Conservation (phyloP, 75 land plant species). For the Adiantum capillusveneris region DNA sequence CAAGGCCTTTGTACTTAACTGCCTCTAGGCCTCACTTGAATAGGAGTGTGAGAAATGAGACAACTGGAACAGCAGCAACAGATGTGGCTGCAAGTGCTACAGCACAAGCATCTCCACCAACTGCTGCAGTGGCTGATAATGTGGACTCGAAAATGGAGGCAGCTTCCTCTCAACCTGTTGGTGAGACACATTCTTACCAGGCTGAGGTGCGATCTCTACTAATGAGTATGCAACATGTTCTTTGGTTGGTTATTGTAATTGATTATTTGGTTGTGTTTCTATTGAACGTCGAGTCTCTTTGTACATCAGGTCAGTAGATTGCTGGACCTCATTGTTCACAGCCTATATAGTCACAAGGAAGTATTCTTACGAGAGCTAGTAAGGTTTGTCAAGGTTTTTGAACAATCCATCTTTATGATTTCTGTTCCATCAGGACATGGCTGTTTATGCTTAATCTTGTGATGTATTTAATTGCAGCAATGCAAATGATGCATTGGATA, state of each 20-base stretch:
- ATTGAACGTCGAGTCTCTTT: neutral
- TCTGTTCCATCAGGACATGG: neutral
- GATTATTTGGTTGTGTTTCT: neutral
- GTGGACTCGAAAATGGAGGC: neutral
- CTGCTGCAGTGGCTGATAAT: neutral
- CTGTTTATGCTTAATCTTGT: neutral
- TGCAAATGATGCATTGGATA: conserved; percentile 99
- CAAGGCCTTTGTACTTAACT: neutral
- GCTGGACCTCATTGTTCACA: conserved; percentile 91
- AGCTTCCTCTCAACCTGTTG: conserved; percentile 27
- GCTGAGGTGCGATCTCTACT: conserved; percentile 46
- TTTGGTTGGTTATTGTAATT: neutral
- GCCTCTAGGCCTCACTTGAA: neutral
- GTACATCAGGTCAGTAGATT: conserved; percentile 82
- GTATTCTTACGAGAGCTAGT: conserved; percentile 91
- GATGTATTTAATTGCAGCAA: conserved; percentile 43
- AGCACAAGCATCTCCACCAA: neutral
- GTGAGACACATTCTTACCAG: conserved; percentile 69
- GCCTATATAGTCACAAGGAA: conserved; percentile 96
- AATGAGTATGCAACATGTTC: neutral
- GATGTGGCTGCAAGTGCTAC: neutral
- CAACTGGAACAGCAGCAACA: neutral
- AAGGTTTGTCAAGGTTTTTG: conserved; percentile 31
- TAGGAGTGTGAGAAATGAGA: neutral
- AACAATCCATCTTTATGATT: neutral